Percentiles rank a stretch among this genome's conserved stretches.
Evolutionary conservation across 2,329 filamentous ascomycete species (phyloP).

Genomic region (Claviceps sp.): DNA sequence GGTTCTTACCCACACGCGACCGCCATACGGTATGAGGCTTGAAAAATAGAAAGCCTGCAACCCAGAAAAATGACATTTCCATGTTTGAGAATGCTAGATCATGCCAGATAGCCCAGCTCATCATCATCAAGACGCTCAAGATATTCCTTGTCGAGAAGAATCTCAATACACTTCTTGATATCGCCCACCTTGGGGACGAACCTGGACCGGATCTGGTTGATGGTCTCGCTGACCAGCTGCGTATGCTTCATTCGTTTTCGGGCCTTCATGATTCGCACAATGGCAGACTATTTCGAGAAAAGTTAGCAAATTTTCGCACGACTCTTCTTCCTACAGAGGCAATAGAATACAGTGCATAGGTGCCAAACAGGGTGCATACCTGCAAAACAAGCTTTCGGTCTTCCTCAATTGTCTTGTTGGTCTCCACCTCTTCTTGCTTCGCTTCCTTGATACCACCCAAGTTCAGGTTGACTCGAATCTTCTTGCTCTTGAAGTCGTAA

Average conservation of each 20-base stretch:
- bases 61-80: not conserved
- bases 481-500: constrained; percentile 95
- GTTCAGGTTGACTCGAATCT: constrained; percentile 93
- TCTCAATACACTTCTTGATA: constrained; percentile 99
- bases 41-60: not conserved
- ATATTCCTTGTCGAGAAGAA: constrained; percentile 96
- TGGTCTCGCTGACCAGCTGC: constrained; percentile 82
- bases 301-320: not conserved
- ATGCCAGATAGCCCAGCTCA: constrained; percentile 88
- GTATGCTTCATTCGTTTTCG: constrained; percentile 51
- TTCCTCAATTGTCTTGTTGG: constrained; percentile 98
- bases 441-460: constrained; percentile 89
- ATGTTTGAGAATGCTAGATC: not conserved
- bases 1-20: no score
- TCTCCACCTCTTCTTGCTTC: constrained; percentile 92
- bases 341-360: no score
- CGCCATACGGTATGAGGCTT: no score
- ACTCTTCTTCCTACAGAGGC: no score
- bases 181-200: constrained; percentile 89
- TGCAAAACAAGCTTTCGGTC: constrained; percentile 93
- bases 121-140: constrained; percentile 90
- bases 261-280: constrained; percentile 97
- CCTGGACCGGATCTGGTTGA: constrained; percentile 83
- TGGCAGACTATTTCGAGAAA: constrained; percentile 57
- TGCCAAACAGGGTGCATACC: constrained; percentile 39